phyloP scores from a whole-genome alignment of 208 protist species.

The Leptomonas pyrrhocoris region DNA sequence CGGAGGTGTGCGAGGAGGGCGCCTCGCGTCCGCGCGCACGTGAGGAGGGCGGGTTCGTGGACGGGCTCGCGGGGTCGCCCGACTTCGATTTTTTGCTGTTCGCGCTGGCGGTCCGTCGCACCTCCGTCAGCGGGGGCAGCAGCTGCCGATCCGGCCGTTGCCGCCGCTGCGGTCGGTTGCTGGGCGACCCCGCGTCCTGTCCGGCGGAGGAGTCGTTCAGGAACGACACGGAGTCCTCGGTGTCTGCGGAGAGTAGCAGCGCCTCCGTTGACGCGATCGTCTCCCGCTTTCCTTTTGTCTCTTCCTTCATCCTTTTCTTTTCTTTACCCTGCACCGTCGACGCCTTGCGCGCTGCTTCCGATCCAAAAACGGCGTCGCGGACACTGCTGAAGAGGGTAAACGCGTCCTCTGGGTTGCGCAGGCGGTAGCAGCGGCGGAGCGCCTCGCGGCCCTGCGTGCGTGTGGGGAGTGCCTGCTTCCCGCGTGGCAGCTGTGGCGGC shows the following conservation, averaged over 20 bases:
- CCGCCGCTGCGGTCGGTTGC: constrained; percentile 13
- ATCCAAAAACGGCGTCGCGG: constrained; percentile 13
- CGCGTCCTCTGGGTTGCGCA: constrained; percentile 42
- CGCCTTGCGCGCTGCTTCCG: neutral
- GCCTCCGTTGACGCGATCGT: constrained; percentile 12
- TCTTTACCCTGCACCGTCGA: neutral
- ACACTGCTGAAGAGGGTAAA: constrained; percentile 31
- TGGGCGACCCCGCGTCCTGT: neutral
- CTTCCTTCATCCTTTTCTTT: neutral
- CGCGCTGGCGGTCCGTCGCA: constrained; percentile 10
- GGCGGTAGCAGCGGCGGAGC: constrained; percentile 48
- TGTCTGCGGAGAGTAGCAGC: constrained; percentile 13
- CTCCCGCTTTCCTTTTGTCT: neutral
- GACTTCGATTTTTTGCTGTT: neutral
- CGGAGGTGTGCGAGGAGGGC: neutral
- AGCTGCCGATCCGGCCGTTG: constrained; percentile 32
- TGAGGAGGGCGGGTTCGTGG: neutral
- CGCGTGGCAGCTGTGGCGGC: neutral
- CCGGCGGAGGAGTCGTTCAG: neutral
- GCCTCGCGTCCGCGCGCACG: neutral
- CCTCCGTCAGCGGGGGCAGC: constrained; percentile 20
- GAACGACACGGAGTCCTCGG: neutral
- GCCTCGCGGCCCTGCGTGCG: neutral
- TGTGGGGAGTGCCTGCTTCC: neutral
- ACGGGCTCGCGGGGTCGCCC: neutral